These are phyloP conservation scores for Xylaria sp. DNA, from an alignment of 2,329 filamentous ascomycete species.

Conservation along the genomic window DNA sequence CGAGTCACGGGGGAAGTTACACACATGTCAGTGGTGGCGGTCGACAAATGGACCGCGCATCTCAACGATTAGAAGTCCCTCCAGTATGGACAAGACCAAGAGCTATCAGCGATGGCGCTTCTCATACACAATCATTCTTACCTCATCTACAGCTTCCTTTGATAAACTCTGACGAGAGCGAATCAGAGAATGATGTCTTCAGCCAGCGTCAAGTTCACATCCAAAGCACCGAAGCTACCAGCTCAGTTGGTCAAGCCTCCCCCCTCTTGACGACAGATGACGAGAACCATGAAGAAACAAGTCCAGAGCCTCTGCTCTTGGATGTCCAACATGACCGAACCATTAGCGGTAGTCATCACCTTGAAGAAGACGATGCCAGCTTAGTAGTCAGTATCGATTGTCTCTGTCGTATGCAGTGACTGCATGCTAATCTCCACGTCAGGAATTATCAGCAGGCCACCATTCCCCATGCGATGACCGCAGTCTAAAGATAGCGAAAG, in stretches of 20 bases:
- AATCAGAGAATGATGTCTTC: background rate
- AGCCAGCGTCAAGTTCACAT: background rate
- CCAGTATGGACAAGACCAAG: background rate
- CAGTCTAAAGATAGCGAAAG: background rate
- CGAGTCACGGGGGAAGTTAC: background rate
- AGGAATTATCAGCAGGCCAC: background rate
- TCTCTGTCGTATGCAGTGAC: background rate
- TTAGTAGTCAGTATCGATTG: background rate
- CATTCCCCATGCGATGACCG: background rate
- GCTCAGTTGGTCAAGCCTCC: background rate
- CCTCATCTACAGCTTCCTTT: background rate
- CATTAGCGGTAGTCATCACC: background rate
- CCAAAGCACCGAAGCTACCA: conserved; percentile 7
- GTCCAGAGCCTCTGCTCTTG: background rate
- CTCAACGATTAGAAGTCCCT: background rate
- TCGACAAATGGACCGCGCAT: background rate
- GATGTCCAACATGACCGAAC: conserved; percentile 2
- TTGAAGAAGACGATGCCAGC: background rate
- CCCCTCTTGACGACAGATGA: background rate
- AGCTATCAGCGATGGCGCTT: background rate
- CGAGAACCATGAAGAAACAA: background rate
- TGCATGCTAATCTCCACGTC: background rate
- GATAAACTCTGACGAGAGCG: conserved; percentile 1
- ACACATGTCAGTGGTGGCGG: background rate
- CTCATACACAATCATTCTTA: background rate